Base-by-base conservation (phyloP, 2,329 filamentous ascomycete species). In the Talaromyces sp. region DNA sequence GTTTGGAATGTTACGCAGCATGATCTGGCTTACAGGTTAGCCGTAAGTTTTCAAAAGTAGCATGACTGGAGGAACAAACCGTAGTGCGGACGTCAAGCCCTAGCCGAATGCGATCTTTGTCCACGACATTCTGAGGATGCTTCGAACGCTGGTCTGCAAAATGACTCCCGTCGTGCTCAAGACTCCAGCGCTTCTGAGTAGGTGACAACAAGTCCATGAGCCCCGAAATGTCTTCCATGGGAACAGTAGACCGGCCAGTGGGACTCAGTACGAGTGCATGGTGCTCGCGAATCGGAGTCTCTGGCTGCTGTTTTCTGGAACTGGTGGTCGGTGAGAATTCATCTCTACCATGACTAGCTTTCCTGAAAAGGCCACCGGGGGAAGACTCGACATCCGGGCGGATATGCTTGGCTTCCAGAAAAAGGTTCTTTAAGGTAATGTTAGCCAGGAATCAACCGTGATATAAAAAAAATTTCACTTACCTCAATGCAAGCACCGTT, bases 1-100 rank as follows among this genome's bases (percentile, higher is more conserved):
- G 77, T 96, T 96, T 1, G 93, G 93, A 52, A 97, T 93, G 72
- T 98, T 97, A 43, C 93, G 88, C 32, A 97, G 77, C 93, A 98
- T 97, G 65, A 98, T 90, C 88, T 91, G 60, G 21, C 4, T 32
- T 13, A 4, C 63, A 46, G 13, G n/a, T 62, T 26, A 62, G 59
- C 52, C 19, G 46, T 24, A 27, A 66, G 53, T 32, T 11, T 19
- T 55, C 31, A 58, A 63, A 10, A 31, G 57, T n/a, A 41, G 21
- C 1, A 19, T 13, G 38, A 17, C 8, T 5, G 46, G 26, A 27
- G 9, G 31, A 27, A 76, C 83, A 75, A 78, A 90, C 89, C 0
- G 89, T 92, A 9, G 89, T 91, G 56, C 89, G 84, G 61, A 91
- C 88, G 70, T 92, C 89, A 52, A 84, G 83, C 10, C 89, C 89